Evolutionary conservation across 495 filamentous ascomycete species (phyloP), one percentile per base, ranked within the genome.

Genomic region (Cairneyella variabilis): DNA sequence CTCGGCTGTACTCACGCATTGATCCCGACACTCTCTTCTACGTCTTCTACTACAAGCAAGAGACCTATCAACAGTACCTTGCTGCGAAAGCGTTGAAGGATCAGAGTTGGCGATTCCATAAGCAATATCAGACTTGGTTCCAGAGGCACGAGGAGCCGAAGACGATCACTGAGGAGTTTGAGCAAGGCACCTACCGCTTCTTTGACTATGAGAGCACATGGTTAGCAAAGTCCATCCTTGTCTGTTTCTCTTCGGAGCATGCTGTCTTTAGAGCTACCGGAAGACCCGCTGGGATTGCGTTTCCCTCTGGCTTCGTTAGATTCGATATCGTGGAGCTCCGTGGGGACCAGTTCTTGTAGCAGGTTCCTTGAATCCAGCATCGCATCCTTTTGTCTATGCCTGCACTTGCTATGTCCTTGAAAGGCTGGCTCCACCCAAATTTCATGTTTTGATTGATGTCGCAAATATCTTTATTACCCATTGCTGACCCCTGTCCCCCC

Each of bases 191-290:
- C 4, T 98, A 98, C 71, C 83, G 93, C 39, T 98, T 98, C 74
- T 98, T 98, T 71, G 93, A 98, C 69, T 98, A 97, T 63, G 93
- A 98, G 76, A 97, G 92, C 69, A 98, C 93, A 62, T 98, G 93
- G 93, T 98, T 14, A 14, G 28, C n/a, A n/a, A n/a, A n/a, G n/a
- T n/a, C n/a, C n/a, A n/a, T n/a, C n/a, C n/a, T n/a, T n/a, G n/a
- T n/a, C n/a, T n/a, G n/a, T n/a, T n/a, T n/a, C n/a, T n/a, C n/a
- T n/a, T n/a, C n/a, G n/a, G n/a, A n/a, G n/a, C n/a, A n/a, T n/a
- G n/a, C n/a, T n/a, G n/a, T n/a, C n/a, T n/a, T n/a, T n/a, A n/a
- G n/a, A n/a, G n/a, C n/a, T n/a, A n/a, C n/a, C n/a, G n/a, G n/a
- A n/a, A n/a, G n/a, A n/a, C n/a, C n/a, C n/a, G n/a, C n/a, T n/a